Evolutionary conservation across 371 early-diverging fungal genomes (phyloP).

Genomic region (Mucor ambiguus): DNA sequence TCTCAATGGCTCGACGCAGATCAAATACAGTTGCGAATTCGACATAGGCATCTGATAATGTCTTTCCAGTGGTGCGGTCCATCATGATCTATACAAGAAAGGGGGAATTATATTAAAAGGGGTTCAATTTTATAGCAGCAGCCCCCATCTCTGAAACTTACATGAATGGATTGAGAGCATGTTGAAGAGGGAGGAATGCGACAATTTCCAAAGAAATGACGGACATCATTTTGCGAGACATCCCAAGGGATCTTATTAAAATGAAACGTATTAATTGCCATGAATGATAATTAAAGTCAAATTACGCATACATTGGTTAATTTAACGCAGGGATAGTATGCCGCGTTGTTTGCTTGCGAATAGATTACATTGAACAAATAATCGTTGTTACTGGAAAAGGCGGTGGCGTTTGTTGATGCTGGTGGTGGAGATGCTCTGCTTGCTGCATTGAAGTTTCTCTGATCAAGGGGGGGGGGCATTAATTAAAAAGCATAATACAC

Average conservation of each 20-base stretch:
- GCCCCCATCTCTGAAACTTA: slow-evolving; percentile 20
- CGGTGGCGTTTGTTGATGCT: neutral
- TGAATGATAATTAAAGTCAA: neutral
- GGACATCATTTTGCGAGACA: slow-evolving; percentile 55
- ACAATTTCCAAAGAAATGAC: slow-evolving; percentile 47
- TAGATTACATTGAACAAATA: neutral
- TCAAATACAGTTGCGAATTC: slow-evolving; percentile 57
- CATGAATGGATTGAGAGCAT: slow-evolving; percentile 56
- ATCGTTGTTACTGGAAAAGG: neutral
- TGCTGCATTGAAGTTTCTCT: neutral
- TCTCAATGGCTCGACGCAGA: slow-evolving; percentile 49
- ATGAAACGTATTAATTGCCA: neutral
- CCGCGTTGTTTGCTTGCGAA: neutral
- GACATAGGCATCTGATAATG: slow-evolving; percentile 65
- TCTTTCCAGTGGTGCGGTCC: slow-evolving; percentile 69
- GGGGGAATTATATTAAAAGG: neutral
- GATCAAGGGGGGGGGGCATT: neutral
- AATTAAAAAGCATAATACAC: neutral
- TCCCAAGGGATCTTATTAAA: slow-evolving; percentile 59
- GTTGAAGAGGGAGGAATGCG: slow-evolving; percentile 39
- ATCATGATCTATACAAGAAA: slow-evolving; percentile 45
- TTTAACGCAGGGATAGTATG: slow-evolving; percentile 40
- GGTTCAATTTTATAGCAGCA: neutral
- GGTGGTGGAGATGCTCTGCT: slow-evolving; percentile 1
- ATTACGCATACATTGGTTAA: slow-evolving; percentile 39